A percentile compares a stretch with the other conserved stretches of the same genome.
Evolutionary conservation across 345 rosid genomes (phyloP).

Genomic region (Melaleuca quinquenervia): DNA sequence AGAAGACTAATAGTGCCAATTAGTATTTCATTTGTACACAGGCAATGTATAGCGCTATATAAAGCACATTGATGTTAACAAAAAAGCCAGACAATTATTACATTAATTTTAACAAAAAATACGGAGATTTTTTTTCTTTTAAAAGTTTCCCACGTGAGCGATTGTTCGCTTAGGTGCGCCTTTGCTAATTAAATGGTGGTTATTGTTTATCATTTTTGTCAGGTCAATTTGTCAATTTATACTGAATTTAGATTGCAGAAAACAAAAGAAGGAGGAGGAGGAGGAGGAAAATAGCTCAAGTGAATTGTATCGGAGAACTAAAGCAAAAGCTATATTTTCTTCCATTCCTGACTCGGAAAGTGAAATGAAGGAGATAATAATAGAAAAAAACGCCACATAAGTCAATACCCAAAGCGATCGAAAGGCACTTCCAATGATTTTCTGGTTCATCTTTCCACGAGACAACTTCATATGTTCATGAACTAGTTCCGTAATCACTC

Average conservation of each 20-base stretch:
- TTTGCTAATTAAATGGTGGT: no score
- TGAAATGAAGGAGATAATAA: background rate
- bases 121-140: background rate
- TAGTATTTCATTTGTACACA: background rate
- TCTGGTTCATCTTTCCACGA: background rate
- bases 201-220: background rate
- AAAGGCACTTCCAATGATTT: background rate
- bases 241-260: background rate
- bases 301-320: background rate
- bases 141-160: background rate
- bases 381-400: background rate
- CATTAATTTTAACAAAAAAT: background rate
- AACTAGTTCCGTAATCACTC: background rate
- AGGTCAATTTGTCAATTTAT: background rate
- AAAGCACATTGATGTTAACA: background rate
- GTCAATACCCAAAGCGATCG: background rate
- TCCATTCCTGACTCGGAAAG: background rate
- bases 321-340: background rate
- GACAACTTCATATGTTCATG: background rate
- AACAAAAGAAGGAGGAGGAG: no score
- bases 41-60: background rate
- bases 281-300: background rate
- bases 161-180: background rate
- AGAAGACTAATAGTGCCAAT: background rate
- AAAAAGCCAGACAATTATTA: background rate